Evolutionary conservation across 148 eudicot genomes (phyloP), one percentile per base, ranked within the genome.

Genomic region (Nepenthes gracilis): DNA sequence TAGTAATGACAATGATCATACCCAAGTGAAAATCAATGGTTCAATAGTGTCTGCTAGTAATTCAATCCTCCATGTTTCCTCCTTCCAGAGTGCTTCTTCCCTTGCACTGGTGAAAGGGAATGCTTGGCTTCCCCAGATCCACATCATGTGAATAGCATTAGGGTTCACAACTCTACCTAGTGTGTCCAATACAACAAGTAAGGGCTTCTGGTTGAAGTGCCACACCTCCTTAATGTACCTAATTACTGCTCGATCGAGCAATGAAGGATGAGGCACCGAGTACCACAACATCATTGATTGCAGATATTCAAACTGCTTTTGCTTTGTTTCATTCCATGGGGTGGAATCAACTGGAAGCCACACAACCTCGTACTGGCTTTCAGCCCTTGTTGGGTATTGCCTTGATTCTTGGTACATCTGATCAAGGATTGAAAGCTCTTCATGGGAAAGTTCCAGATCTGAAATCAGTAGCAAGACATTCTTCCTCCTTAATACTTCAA

Each of bases 121-220:
- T 35, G 93, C 96, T 55, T 61, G 13, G 36, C 79, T 74, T 2
- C 86, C 96, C 93, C 96, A 89, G 65, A 89, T 88, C 96, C 88
- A 88, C 83, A 83, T 67, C 96, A 85, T 83, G 63, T 83, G 73
- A 43, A 79, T 64, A 12, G 93, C 96, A 64, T 89, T 78, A 6
- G 64, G 74, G 62, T 83, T 83, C 15, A 75, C 74, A 2, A 79
- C 83, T 52, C 58, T 73, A 2, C 90, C 96, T 54, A 78, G 85
- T n/a, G 91, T 83, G 55, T 88, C 96, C 48, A 88, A 58, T 50
- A 85, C 91, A n/a, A 83, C 87, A 2, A 89, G 80, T 67, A 77
- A 33, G 2, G 87, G 82, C 76, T 76, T 89, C 71, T 85, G 79
- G 50, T 57, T 70, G 69, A 85, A 85, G 52, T 74, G 75, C 89